Evolutionary conservation across 1,139 yeast genomes (phyloP).

Genomic region (Eremothecium sinecaudum): DNA sequence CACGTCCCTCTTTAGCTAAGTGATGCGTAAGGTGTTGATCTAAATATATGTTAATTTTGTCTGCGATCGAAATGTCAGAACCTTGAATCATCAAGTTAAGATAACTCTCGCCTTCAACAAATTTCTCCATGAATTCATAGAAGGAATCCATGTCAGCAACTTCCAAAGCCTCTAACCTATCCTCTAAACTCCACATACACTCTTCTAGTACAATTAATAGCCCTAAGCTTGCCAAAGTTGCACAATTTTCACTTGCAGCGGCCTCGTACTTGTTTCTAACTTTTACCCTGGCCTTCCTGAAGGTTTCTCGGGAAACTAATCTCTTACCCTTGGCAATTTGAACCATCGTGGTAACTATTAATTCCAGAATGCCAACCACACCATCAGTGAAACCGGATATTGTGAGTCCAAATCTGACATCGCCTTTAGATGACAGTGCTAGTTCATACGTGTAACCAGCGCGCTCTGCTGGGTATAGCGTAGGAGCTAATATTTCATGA

Average conservation of each 20-base stretch:
- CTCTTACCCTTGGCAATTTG: constrained; percentile 12
- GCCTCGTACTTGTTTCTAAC: constrained; percentile 38
- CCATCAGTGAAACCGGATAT: constrained; percentile 42
- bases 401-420: constrained; percentile 40
- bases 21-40: constrained; percentile 17
- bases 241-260: constrained; percentile 35
- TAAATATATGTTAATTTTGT: constrained; percentile 21
- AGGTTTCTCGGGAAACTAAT: constrained; percentile 29
- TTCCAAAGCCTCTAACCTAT: constrained; percentile 47
- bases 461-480: constrained; percentile 42
- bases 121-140: constrained; percentile 20
- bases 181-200: constrained; percentile 41
- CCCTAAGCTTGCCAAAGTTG: constrained; percentile 39
- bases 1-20: constrained; percentile 4
- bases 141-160: constrained; percentile 42
- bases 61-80: constrained; percentile 29
- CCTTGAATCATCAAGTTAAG: constrained; percentile 44
- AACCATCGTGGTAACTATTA: constrained; percentile 10
- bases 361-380: constrained; percentile 19
- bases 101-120: constrained; percentile 30
- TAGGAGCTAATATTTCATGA: constrained; percentile 33
- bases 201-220: constrained; percentile 45
- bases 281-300: constrained; percentile 38
- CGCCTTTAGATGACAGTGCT: constrained; percentile 43
- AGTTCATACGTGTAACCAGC: constrained; percentile 49